Evolutionary conservation across 2,329 filamentous ascomycete genomes (phyloP), one percentile per base, ranked within the genome.

Genomic region (Botryotinia calthae): DNA sequence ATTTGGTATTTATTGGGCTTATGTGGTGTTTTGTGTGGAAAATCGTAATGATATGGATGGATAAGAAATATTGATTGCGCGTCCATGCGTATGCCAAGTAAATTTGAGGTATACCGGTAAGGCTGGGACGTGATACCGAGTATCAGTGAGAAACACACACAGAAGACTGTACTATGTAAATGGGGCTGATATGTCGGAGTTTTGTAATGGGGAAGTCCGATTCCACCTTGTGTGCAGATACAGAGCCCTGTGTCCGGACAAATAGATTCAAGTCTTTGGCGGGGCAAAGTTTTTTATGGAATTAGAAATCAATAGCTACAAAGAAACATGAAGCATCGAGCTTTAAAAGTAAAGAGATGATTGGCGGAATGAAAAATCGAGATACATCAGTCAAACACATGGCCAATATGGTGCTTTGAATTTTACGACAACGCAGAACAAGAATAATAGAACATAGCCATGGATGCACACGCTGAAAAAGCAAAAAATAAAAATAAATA

Each of bases 181-280:
- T n/a, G 31, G 40, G 42, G 42, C 40, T 51, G 28, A 48, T 31
- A 31, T 48, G 25, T 44, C 56, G 68, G 68, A 28, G 28, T 25
- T 70, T 63, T 34, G n/a, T 61, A 10, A 22, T 70, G 68, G 68
- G 68, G 68, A 70, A 70, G 68, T 70, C 68, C 68, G 68, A 63
- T 31, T 63, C 14, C 16, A 34, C 25, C 42, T 63, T 28, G 34
- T 25, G 31, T 70, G 56, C 42, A 31, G 31, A 14, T 20, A n/a
- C 31, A 40, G 22, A 67, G 25, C 25, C 31, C n/a, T 54, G 25
- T 28, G 34, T 16, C 34, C 64, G 48, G 25, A 16, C 34, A 42
- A 40, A 25, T 54, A n/a, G 25, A 34, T n/a, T 54, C 0, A 8
- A 54, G 31, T 16, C 25, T 46, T 8, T 4, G 20, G 44, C 44